Base-by-base conservation (phyloP, 495 filamentous ascomycete genomes). In the Xylaria bambusicola region DNA sequence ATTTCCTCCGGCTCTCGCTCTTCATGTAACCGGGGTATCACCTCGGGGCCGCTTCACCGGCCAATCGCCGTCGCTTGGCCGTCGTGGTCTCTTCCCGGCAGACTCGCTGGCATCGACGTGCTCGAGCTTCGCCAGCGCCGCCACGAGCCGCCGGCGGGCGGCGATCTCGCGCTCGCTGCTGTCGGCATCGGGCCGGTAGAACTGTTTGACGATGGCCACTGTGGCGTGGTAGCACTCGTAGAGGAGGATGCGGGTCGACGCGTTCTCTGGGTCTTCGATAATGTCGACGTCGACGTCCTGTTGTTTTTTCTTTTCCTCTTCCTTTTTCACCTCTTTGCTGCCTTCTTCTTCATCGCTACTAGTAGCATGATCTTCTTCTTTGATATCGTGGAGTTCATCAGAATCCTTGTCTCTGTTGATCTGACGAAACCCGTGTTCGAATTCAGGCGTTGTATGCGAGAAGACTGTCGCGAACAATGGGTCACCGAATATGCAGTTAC, bases 401-500 rank as follows among this genome's bases (percentile, higher is more conserved):
- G 44, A 29, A 31, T 23, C 27, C 48, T 24, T 29, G 6, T 15
- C 3, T 18, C 21, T 24, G n/a, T 49, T 23, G 3, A 20, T 31
- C 9, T n/a, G 24, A 21, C 26, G 33, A 21, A 54, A 53, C n/a
- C 44, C 50, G 17, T 23, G 41, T 6, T 49, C 42, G 31, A 55
- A 61, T 12, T 53, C 58, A 29, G 58, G 45, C 1, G 58, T 35
- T 27, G 58, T 8, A 18, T 58, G 74, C 45, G 66, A 68, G 62
- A 86, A 85, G 5, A 75, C 76, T 4, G 73, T 73, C 3, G 75
- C 75, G 42, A 88, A 67, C 17, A 83, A 68, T 2, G 84, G 83
- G 61, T 88, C 85, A 31, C 85, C 85, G 63, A 86, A 87, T 10
- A 86, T 56, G 50, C 75, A 77, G 53, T 78, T 77, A 35, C 78